Percentiles rank a stretch among this genome's conserved stretches.
phyloP scores from a whole-genome alignment of 2,329 filamentous ascomycete genomes.

The Chlorencoelia australis region DNA sequence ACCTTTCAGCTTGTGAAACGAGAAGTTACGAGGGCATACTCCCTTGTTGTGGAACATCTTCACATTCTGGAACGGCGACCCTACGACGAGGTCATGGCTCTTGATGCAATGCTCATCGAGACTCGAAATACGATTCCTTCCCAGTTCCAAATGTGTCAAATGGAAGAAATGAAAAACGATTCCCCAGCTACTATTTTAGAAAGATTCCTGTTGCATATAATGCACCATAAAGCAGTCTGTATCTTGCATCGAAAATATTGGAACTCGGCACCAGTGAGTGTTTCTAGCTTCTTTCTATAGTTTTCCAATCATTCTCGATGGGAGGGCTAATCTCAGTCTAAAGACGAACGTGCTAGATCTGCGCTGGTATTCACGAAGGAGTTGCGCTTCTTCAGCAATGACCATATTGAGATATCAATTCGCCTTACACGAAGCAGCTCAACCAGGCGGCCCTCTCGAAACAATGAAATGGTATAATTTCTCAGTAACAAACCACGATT shows the following conservation, averaged over 20 bases:
- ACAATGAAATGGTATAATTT: constrained; percentile 47
- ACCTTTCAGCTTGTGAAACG: constrained; percentile 45
- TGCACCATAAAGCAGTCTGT: constrained; percentile 45
- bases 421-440: constrained; percentile 37
- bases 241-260: constrained; percentile 47
- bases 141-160: constrained; percentile 38
- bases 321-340: no score
- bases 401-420: constrained; percentile 39
- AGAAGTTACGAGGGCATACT: constrained; percentile 38
- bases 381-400: constrained; percentile 40
- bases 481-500: constrained; percentile 49
- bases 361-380: constrained; percentile 42
- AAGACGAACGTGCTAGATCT: no score
- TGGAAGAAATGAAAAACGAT: constrained; percentile 40
- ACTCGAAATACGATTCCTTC: constrained; percentile 36
- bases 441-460: constrained; percentile 43
- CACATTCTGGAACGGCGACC: constrained; percentile 39
- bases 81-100: constrained; percentile 39
- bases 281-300: no score
- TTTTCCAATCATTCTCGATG: no score
- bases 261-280: constrained; percentile 32
- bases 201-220: constrained; percentile 39
- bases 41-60: constrained; percentile 39
- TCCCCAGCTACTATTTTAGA: constrained; percentile 38
- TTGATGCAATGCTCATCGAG: constrained; percentile 38